Percentiles rank a stretch among this genome's conserved stretches.
phyloP scores from a whole-genome alignment of 208 protist genomes.

The Leishmania arabica region DNA sequence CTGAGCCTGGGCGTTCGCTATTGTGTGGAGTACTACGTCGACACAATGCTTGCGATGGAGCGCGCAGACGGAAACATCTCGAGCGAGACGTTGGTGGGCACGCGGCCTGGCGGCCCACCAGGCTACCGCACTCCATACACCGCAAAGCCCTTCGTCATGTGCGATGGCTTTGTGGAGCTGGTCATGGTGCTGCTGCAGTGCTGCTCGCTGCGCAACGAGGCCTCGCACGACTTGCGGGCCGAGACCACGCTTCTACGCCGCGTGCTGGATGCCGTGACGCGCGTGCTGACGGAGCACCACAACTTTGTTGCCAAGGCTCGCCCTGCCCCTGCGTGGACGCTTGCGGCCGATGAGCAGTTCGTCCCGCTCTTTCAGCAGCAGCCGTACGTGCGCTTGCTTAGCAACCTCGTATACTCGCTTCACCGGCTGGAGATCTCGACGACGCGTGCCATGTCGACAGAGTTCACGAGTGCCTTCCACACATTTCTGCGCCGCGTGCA shows the following conservation, averaged over 20 bases:
- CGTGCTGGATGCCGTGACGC: slow-evolving; percentile 72
- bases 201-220: slow-evolving; percentile 73
- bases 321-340: slow-evolving; percentile 36
- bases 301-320: slow-evolving; percentile 47
- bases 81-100: slow-evolving; percentile 25
- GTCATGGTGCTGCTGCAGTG: slow-evolving; percentile 89
- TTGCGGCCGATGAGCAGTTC: slow-evolving; percentile 63
- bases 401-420: slow-evolving; percentile 91
- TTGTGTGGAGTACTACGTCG: slow-evolving; percentile 92
- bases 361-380: slow-evolving; percentile 96
- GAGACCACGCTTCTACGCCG: slow-evolving; percentile 76
- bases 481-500: slow-evolving; percentile 86
- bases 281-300: slow-evolving; percentile 81
- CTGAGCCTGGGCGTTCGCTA: slow-evolving; percentile 82
- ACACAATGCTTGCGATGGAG: slow-evolving; percentile 73
- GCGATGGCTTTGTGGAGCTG: slow-evolving; percentile 95
- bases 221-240: slow-evolving; percentile 48
- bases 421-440: slow-evolving; percentile 55
- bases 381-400: slow-evolving; percentile 96
- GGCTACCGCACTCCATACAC: slow-evolving; percentile 71
- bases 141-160: slow-evolving; percentile 56
- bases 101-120: slow-evolving; percentile 67
- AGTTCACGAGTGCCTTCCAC: slow-evolving; percentile 90
- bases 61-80: slow-evolving; percentile 43
- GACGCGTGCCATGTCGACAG: slow-evolving; percentile 50